phyloP scores from a whole-genome alignment of 805 yeast species.

The Candida parachauliodes region DNA sequence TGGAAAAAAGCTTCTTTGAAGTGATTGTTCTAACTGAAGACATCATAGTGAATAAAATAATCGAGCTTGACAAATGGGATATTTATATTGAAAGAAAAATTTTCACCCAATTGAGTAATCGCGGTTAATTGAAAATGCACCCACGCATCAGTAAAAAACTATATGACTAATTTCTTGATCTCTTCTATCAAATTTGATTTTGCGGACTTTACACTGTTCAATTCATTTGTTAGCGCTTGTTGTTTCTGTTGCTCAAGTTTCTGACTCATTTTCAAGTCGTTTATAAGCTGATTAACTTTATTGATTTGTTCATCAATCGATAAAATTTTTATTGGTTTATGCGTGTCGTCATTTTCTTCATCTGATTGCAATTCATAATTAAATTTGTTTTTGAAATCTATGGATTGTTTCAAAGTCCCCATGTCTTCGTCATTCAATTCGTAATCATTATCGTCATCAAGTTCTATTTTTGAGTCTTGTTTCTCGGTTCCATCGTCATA shows the following conservation, averaged over 20 bases:
- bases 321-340: not conserved
- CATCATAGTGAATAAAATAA: constrained; percentile 6
- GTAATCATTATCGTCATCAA: constrained; percentile 10
- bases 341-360: constrained; percentile 9
- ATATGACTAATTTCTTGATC: constrained; percentile 2
- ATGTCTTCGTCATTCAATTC: constrained; percentile 10
- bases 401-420: constrained; percentile 1
- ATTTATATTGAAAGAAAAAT: constrained; percentile 3
- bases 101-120: constrained; percentile 7
- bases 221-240: not conserved
- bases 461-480: not conserved
- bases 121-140: constrained; percentile 5
- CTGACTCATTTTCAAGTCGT: not conserved
- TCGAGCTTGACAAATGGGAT: not conserved
- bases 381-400: constrained; percentile 7
- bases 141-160: not conserved
- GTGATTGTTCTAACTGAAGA: constrained; percentile 11
- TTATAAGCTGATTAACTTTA: not conserved
- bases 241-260: not conserved
- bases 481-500: constrained; percentile 12
- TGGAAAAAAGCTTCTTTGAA: constrained; percentile 11
- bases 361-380: constrained; percentile 6
- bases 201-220: not conserved
- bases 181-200: not conserved
- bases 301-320: constrained; percentile 1